Conservation (phyloP, 2,329 filamentous ascomycete species). For the Neofusicoccum cordaticola region DNA sequence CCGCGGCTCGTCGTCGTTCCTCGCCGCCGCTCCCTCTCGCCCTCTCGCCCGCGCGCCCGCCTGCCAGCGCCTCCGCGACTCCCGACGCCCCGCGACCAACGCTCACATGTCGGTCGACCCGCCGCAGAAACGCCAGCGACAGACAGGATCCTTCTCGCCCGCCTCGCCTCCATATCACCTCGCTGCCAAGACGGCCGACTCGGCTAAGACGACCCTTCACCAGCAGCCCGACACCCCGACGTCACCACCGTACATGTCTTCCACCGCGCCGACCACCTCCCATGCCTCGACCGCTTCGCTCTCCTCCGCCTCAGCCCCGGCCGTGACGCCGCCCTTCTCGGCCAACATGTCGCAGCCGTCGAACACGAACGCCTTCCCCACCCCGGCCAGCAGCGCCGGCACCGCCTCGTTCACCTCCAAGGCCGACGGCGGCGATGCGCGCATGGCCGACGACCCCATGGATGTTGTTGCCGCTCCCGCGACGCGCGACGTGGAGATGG, state of each 20-base stretch:
- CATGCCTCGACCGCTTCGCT: slow-evolving; percentile 23
- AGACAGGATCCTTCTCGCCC: slow-evolving; percentile 45
- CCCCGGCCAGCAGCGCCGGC: slow-evolving; percentile 37
- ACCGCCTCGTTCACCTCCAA: slow-evolving; percentile 30
- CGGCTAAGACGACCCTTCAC: slow-evolving; percentile 39
- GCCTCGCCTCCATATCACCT: slow-evolving; percentile 43
- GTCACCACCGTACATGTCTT: slow-evolving; percentile 47
- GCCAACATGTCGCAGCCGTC: slow-evolving; percentile 36
- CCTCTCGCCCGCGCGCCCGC: slow-evolving; percentile 8
- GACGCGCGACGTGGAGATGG: slow-evolving; percentile 25
- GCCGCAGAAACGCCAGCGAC: slow-evolving; percentile 37
- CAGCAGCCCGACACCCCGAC: slow-evolving; percentile 47
- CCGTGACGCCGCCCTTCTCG: slow-evolving; percentile 44
- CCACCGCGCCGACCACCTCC: slow-evolving; percentile 38
- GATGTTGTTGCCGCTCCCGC: slow-evolving; percentile 1
- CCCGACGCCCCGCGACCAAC: not conserved
- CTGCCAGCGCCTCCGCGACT: not conserved
- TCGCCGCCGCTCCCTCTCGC: not conserved
- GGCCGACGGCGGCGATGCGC: slow-evolving; percentile 43
- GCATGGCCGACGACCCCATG: slow-evolving; percentile 36
- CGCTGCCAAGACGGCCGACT: slow-evolving; percentile 31
- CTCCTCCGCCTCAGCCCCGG: slow-evolving; percentile 28
- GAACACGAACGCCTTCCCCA: slow-evolving; percentile 30
- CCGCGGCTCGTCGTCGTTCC: slow-evolving; percentile 18
- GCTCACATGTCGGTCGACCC: slow-evolving; percentile 22